Percentiles rank a stretch among this genome's conserved stretches.
phyloP scores from a whole-genome alignment of 768 basidiomycete species.

The Sporobolomyces phaffii region DNA sequence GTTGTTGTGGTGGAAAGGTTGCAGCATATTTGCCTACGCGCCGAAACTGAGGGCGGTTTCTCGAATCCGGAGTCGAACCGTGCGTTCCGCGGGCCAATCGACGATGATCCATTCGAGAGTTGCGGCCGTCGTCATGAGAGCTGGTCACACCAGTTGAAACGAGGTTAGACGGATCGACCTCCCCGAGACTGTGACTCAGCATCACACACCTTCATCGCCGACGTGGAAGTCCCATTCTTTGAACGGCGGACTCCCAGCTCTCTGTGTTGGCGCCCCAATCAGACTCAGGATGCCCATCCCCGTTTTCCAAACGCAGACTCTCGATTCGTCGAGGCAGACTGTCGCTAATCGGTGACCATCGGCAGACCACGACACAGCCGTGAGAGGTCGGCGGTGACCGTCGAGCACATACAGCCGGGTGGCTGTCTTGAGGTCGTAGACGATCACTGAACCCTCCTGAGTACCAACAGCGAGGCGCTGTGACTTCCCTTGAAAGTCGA shows the following conservation, averaged over 20 bases:
- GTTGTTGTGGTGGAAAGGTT: too few species aligned
- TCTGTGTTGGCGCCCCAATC: slow-evolving; percentile 75
- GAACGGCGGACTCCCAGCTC: slow-evolving; percentile 63
- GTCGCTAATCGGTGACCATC: slow-evolving; percentile 87
- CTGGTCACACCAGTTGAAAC: slow-evolving; percentile 44
- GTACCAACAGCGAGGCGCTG: slow-evolving; percentile 92
- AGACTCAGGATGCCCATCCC: slow-evolving; percentile 82
- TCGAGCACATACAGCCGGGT: slow-evolving; percentile 92
- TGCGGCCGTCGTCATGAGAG: slow-evolving; percentile 57
- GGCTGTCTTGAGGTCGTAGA: slow-evolving; percentile 95
- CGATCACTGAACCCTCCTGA: slow-evolving; percentile 83
- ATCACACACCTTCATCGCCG: slow-evolving; percentile 66
- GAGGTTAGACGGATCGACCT: neutral
- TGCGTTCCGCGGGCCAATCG: slow-evolving; percentile 78
- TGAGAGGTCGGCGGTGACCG: slow-evolving; percentile 63
- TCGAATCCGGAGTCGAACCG: slow-evolving; percentile 72
- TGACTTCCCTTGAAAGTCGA: slow-evolving; percentile 82
- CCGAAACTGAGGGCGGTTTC: slow-evolving; percentile 73
- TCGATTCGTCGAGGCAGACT: slow-evolving; percentile 73
- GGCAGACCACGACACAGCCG: slow-evolving; percentile 84
- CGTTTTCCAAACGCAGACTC: slow-evolving; percentile 91
- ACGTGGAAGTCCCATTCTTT: slow-evolving; percentile 81
- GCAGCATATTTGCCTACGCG: neutral
- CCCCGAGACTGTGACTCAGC: neutral
- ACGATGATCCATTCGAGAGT: slow-evolving; percentile 68